Evolutionary conservation across 2,329 filamentous ascomycete genomes (phyloP).

Genomic region (Trichoderma pleuroti): DNA sequence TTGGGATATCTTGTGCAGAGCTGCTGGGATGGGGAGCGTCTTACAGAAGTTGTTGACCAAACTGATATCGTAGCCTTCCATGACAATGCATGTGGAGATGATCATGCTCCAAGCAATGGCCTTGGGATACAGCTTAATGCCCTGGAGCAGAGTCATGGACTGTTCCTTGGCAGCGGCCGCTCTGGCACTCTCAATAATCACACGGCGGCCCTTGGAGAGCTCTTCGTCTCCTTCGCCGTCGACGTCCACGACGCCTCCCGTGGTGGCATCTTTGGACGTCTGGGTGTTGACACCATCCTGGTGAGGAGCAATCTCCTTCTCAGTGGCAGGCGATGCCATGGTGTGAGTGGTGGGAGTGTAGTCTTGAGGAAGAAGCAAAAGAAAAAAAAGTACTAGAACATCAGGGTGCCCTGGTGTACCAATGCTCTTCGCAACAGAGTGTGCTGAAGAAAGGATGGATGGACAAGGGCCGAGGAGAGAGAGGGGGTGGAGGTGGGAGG

Average conservation of each 20-base stretch:
- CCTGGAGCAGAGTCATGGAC: conserved; percentile 70
- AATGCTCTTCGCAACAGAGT: not conserved
- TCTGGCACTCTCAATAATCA: conserved; percentile 35
- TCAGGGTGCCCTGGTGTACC: not conserved
- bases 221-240: conserved; percentile 18
- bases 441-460: not conserved
- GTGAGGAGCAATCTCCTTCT: conserved; percentile 4
- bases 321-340: conserved; percentile 1
- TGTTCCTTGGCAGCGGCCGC: conserved; percentile 59
- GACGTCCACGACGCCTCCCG: not conserved
- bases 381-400: not conserved
- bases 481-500: not conserved
- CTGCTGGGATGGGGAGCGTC: conserved; percentile 1
- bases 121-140: conserved; percentile 79
- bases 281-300: not conserved
- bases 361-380: not conserved
- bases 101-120: conserved; percentile 79
- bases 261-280: conserved; percentile 1
- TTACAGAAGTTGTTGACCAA: conserved; percentile 77
- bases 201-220: conserved; percentile 27
- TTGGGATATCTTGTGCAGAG: not conserved
- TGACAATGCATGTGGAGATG: conserved; percentile 86
- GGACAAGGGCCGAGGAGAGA: not conserved
- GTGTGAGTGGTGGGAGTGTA: not conserved
- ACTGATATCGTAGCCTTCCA: conserved; percentile 86